phyloP scores from a whole-genome alignment of 441 rosid species.

The Euphorbia corollata region DNA sequence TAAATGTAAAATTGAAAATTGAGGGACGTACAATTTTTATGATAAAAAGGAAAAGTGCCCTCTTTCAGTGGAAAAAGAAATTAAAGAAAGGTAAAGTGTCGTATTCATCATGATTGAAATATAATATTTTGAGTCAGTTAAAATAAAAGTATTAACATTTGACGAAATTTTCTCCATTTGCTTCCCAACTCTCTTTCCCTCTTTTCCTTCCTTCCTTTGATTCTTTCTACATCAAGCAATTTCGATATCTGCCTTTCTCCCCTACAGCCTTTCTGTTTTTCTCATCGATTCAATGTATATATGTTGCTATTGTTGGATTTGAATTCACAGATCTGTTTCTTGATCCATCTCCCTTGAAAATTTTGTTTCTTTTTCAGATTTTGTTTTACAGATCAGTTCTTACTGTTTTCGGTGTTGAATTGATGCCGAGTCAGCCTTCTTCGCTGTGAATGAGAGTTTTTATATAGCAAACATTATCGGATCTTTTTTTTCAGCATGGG shows the following conservation, averaged over 20 bases:
- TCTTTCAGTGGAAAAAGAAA: too few relatives aligned
- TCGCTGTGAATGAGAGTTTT: slow-evolving; percentile 14
- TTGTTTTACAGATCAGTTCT: slow-evolving; percentile 7
- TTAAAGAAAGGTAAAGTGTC: background rate
- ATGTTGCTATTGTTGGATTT: background rate
- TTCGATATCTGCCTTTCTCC: slow-evolving; percentile 22
- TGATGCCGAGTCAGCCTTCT: slow-evolving; percentile 14
- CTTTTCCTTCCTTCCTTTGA: slow-evolving; percentile 6
- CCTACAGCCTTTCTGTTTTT: slow-evolving; percentile 7
- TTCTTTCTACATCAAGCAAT: slow-evolving; percentile 24
- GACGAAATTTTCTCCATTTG: slow-evolving; percentile 18
- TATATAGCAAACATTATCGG: slow-evolving; percentile 5
- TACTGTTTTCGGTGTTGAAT: slow-evolving; percentile 14
- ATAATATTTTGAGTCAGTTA: slow-evolving; percentile 24
- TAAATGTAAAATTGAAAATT: too few relatives aligned
- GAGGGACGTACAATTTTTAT: too few relatives aligned
- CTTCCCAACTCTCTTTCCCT: slow-evolving; percentile 1
- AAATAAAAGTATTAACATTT: slow-evolving; percentile 15
- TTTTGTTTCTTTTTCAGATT: slow-evolving; percentile 13
- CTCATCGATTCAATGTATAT: background rate
- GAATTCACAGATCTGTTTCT: background rate
- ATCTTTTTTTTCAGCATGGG: slow-evolving; percentile 15
- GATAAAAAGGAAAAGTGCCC: too few relatives aligned
- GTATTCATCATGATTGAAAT: slow-evolving; percentile 9
- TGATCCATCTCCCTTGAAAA: slow-evolving; percentile 8